Evolutionary conservation across 2,329 filamentous ascomycete genomes (phyloP), one percentile per base, ranked within the genome.

Genomic region (Ceratocystis harringtonii): DNA sequence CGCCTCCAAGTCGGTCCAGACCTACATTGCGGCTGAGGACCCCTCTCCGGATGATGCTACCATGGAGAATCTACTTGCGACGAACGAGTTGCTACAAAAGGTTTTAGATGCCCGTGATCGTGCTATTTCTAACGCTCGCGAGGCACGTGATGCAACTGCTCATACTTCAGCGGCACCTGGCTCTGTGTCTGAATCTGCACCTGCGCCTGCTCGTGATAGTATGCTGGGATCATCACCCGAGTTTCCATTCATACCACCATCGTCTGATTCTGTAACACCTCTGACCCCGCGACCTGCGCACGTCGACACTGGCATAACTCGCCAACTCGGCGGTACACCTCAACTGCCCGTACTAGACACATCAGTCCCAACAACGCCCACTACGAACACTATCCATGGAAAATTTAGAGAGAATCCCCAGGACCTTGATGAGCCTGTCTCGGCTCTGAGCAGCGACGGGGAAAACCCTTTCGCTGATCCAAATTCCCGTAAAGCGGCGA

Each of bases 21-120:
- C 80, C 41, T 97, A 95, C 76, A 96, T 97, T 79, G 80, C 85
- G 52, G 84, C 86, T 60, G 85, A 88, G 66, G 83, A 90, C 72
- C 92, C 92, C 0, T 73, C 83, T 0, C 92, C 92, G 0, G 94
- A 97, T 74, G 92, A 96, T 71, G 88, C 96, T 70, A 97, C 92
- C 0, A 90, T 97, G 82, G 85, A 94, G 72, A 92, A 85, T 15
- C 78, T 99, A 68, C 96, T 99, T 71, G 91, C 96, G 74, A 94
- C 90, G 15, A 96, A 95, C 73, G 94, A 97, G 75, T 88, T 92
- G 72, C 79, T 99, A 36, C 89, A 90, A 68, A 84, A 89, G 57
- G 87, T 92, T 0, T 80, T 92, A 50, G 94, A 85, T 69, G 86
- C 90, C 72, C 90, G 96, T 74, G 90, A 95, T 74, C 85, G 91